Evolutionary conservation across 2,329 filamentous ascomycete genomes (phyloP), one percentile per base, ranked within the genome.

Genomic region (Capronia coronata): DNA sequence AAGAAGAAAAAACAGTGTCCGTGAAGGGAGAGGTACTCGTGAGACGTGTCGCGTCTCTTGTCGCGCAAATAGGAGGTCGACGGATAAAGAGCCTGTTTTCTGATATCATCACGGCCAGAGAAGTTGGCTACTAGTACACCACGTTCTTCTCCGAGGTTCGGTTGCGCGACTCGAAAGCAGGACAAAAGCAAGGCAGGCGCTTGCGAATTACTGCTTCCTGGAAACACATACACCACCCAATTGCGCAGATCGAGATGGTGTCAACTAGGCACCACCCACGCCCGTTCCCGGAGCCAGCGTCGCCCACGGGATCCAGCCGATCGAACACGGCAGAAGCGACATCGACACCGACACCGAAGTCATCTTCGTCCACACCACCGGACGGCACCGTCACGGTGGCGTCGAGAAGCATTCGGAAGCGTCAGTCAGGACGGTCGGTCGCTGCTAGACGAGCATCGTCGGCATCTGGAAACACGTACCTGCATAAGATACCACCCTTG

Each of bases 401-500:
- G 9, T 39, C 40, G 11, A 16, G 43, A 8, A 46, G 22, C 34
- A 5, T 43, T 18, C 29, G 34, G 46, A 51, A 49, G 49, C 59
- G 52, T 47, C 57, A 43, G 56, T 46, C 57, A 59, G 59, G 63
- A 61, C 59, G 51, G 46, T 39, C 32, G 14, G 39, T 40, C 23
- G 19, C 43, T 41, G 23, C 47, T 21, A 52, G 45, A 42, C 29
- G 18, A 22, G 25, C 22, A 55, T 55, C 19, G 51, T 35, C 27
- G 34, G 34, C 34, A 42, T 45, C 46, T 43, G 52, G 38, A 55
- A 56, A 21, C 27, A 22, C 52, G 25, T 80, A 80, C 78, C 71
- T 75, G 9, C 82, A 86, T 62, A 80, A 75, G 0, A 78, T 80
- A 2, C 77, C 77, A 10, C 75, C 75, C 44, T 63, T 80, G 10